Base-by-base conservation (phyloP, 768 basidiomycete genomes). In the Lenzites betulinus region DNA sequence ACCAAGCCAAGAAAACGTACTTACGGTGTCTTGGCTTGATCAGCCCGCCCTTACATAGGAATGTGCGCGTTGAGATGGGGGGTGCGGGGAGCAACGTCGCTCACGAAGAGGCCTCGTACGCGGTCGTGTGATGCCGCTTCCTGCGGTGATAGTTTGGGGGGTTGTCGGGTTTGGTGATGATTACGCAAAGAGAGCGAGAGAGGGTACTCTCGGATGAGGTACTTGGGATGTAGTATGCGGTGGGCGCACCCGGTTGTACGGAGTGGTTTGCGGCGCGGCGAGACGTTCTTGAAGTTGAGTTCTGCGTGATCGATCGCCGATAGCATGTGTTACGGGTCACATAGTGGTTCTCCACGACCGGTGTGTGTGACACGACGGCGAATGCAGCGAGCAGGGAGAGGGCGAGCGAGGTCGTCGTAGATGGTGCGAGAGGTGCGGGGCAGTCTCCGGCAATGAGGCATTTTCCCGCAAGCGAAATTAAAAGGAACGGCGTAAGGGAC, bases 251-350 rank as follows among this genome's bases (percentile, higher is more conserved):
- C 7, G 3, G 38, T 25, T 26, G 38, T 5, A 22, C 30, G 26
- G 26, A 30, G 13, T 13, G 25, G 12, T 20, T 12, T n/a, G 41
- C 1, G 7, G 50, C n/a, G n/a, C n/a, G n/a, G n/a, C n/a, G n/a
- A n/a, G n/a, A n/a, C n/a, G n/a, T n/a, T n/a, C n/a, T n/a, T n/a
- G n/a, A n/a, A n/a, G n/a, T n/a, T n/a, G 30, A 33, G 20, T 44
- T 44, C 30, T 15, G 20, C 25, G 30, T 28, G 30, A 36, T 46
- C 43, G 53, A 54, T 43, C 28, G 42, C 20, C 9, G 42, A 54
- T 54, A 54, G 43, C 53, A 42, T 54, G 20, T 54, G 53, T 44
- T 54, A 46, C 53, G 1, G 42, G 53, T 44, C 53, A 54, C 53
- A 54, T 23, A 33, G 22, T 20, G 20, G 30, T 54, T 35, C 22